Percentiles rank a stretch among this genome's conserved stretches.
Conservation (phyloP, 2,329 filamentous ascomycete genomes). For the Claviceps fusiformis region DNA sequence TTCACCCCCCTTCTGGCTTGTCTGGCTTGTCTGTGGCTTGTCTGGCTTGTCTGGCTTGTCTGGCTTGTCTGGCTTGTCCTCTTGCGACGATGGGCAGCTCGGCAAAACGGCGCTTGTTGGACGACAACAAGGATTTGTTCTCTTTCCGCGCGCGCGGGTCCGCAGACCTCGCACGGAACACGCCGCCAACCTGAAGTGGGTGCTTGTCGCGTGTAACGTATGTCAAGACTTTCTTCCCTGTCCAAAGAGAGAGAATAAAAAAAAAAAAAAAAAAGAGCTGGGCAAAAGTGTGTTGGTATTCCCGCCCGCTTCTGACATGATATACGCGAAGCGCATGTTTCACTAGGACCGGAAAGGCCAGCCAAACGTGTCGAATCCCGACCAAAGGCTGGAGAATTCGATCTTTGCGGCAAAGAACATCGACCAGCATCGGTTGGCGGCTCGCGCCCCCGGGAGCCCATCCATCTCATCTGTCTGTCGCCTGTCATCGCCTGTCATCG, state of each 20-base stretch:
- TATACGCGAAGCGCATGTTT: neutral
- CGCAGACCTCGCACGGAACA: neutral
- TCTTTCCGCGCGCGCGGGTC: neutral
- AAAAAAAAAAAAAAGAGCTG: neutral
- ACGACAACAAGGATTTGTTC: neutral
- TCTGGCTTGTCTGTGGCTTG: too few relatives aligned
- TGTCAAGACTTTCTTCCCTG: neutral
- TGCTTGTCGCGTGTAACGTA: neutral
- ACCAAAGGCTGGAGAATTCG: neutral
- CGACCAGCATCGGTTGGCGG: neutral
- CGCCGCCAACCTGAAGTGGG: neutral
- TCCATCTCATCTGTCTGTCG: neutral
- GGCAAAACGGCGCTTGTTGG: conserved; percentile 1
- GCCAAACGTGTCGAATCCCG: conserved; percentile 1
- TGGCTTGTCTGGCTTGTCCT: too few relatives aligned
- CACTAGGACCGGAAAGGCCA: conserved; percentile 1
- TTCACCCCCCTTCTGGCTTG: too few relatives aligned
- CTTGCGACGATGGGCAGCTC: neutral
- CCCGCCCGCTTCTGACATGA: neutral
- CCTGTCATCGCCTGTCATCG: neutral
- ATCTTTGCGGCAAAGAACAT: neutral
- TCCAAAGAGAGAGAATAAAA: too few relatives aligned
- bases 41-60: too few relatives aligned
- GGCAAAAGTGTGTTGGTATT: neutral
- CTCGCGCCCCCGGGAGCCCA: neutral